Evolutionary conservation across 371 early-diverging fungal genomes (phyloP).

Genomic region (Mucor mucedo): DNA sequence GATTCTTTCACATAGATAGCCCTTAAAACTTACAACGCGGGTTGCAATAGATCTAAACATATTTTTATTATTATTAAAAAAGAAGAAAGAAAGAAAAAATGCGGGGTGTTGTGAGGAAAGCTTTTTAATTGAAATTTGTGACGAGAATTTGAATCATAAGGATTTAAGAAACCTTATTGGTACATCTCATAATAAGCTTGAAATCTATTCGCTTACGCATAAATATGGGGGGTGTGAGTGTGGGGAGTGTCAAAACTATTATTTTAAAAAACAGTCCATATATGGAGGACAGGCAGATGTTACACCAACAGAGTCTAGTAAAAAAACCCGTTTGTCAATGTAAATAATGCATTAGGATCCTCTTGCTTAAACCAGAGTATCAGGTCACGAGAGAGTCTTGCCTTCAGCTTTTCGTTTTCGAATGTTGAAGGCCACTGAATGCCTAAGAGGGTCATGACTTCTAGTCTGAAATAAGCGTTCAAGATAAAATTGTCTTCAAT

Average conservation of each 20-base stretch:
- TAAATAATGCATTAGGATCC: too few relatives aligned
- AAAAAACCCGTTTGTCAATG: not conserved
- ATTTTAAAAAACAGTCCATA: too few relatives aligned
- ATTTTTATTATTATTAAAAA: slow-evolving; percentile 9
- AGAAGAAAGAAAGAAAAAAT: not conserved
- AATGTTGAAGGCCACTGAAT: too few relatives aligned
- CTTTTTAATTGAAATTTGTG: slow-evolving; percentile 8
- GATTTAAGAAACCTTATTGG: slow-evolving; percentile 25
- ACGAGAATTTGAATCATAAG: slow-evolving; percentile 33
- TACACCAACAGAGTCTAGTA: not conserved
- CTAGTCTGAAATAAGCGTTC: too few relatives aligned
- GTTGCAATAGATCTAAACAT: slow-evolving; percentile 24
- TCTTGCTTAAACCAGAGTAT: too few relatives aligned
- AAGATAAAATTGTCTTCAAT: too few relatives aligned
- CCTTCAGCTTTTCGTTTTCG: too few relatives aligned
- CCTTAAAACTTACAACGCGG: slow-evolving; percentile 17
- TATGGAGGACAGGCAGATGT: too few relatives aligned
- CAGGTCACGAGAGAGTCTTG: too few relatives aligned
- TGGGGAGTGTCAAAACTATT: too few relatives aligned
- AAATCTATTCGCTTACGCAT: not conserved
- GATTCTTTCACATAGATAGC: not conserved
- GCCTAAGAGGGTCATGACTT: too few relatives aligned
- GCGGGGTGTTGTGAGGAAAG: not conserved
- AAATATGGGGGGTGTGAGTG: too few relatives aligned
- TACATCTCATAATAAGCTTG: slow-evolving; percentile 23